Conservation (phyloP, 176 grass and related monocot species). For the Carex myosuroides region DNA sequence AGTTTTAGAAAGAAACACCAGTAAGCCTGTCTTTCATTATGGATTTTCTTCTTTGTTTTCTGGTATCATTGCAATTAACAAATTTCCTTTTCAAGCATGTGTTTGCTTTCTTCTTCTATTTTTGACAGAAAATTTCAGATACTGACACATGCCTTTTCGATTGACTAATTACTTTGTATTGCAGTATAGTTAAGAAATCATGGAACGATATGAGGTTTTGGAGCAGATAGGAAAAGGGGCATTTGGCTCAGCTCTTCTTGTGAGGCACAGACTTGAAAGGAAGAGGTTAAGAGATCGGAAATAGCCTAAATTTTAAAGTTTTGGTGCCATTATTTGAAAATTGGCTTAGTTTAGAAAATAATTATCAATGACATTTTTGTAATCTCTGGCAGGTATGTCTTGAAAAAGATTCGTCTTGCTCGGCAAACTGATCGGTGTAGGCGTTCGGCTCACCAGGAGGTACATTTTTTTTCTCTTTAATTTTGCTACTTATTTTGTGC, state of each 20-base stretch:
- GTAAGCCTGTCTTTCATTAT: background rate
- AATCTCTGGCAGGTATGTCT: constrained; percentile 54
- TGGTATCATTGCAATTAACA: background rate
- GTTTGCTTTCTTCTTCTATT: background rate
- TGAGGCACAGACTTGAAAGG: constrained; percentile 74
- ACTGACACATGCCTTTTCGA: background rate
- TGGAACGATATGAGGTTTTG: constrained; percentile 93
- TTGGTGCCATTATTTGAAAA: background rate
- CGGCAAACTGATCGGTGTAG: constrained; percentile 75
- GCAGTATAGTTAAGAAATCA: constrained; percentile 27
- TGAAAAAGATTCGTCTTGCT: constrained; percentile 93
- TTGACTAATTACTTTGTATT: background rate
- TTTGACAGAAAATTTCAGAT: background rate
- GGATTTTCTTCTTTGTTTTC: background rate
- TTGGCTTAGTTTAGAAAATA: constrained; percentile 6
- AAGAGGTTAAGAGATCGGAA: constrained; percentile 52
- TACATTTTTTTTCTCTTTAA: constrained; percentile 13
- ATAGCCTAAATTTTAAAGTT: background rate
- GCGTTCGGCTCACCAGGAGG: constrained; percentile 81
- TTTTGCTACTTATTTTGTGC: background rate
- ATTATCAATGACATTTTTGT: background rate
- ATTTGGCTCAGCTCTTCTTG: constrained; percentile 84
- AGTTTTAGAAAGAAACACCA: background rate
- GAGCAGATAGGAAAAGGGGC: constrained; percentile 96
- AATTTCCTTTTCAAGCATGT: background rate